phyloP scores from a whole-genome alignment of 495 filamentous ascomycete species.

The Annulohypoxylon moriforme region DNA sequence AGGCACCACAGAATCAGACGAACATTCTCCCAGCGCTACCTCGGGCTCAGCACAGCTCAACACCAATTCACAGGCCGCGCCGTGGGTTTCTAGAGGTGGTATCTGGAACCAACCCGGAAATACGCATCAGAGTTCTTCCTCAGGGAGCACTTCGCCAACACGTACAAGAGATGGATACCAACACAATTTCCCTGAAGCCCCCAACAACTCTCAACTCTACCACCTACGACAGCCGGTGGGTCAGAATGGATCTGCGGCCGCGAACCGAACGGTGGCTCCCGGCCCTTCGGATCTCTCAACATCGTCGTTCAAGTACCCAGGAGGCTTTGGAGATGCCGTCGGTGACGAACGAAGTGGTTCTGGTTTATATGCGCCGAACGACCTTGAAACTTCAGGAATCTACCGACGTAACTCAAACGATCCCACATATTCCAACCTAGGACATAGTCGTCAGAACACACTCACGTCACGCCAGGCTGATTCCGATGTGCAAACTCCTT shows the following conservation, averaged over 20 bases:
- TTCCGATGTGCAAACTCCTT: conserved; percentile 15
- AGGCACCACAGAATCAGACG: conserved; percentile 48
- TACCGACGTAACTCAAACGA: conserved; percentile 46
- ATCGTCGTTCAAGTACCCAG: conserved; percentile 22
- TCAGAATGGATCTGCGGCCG: conserved; percentile 23
- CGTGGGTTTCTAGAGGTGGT: conserved; percentile 31
- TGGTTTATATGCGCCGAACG: conserved; percentile 26
- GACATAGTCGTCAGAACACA: conserved; percentile 31
- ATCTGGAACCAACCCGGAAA: conserved; percentile 30
- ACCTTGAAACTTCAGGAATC: conserved; percentile 14
- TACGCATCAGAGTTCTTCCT: conserved; percentile 20
- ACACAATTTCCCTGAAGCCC: conserved; percentile 27
- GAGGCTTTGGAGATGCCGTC: conserved; percentile 30
- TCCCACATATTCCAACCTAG: conserved; percentile 21
- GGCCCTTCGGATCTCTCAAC: conserved; percentile 33
- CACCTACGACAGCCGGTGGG: conserved; percentile 22
- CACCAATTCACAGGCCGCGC: conserved; percentile 21
- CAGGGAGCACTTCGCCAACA: conserved; percentile 41
- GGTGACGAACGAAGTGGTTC: conserved; percentile 25
- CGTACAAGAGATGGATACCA: conserved; percentile 34
- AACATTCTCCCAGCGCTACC: conserved; percentile 46
- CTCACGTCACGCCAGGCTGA: conserved; percentile 38
- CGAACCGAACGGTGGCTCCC: conserved; percentile 34
- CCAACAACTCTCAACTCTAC: conserved; percentile 21
- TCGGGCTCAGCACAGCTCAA: conserved; percentile 42